Base-by-base conservation (phyloP, 805 yeast species). In the Candida stauntonica region DNA sequence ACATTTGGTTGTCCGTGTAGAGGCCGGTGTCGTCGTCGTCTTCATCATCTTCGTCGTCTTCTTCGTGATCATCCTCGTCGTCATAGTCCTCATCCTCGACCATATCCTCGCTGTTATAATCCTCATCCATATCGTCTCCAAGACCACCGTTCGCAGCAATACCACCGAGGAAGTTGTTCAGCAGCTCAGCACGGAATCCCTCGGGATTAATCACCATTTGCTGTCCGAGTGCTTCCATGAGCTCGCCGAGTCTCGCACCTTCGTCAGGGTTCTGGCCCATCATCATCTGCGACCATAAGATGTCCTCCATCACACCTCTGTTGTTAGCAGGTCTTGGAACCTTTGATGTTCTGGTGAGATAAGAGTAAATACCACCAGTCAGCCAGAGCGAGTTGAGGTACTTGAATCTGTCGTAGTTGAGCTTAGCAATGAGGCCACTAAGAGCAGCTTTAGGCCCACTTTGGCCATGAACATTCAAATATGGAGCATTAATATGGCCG, bases 401-500 rank as follows among this genome's bases (percentile, higher is more conserved):
- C 26, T 67, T 62, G 57, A 75, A 81, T 38, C 94, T 68, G 17
- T 62, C 64, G 14, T 61, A 45, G 50, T 72, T 73, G 41, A 84
- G 63, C 0, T 64, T 64, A 0, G 86, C 86, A 23, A 68, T 51
- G 38, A 70, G 75, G 32, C 79, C 83, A 14, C 76, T 73, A 12
- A 72, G 70, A 44, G 68, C 63, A 3, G 78, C 67, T 15, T 72
- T 72, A 8, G 67, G 64, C 23, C 83, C 83, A 3, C 81, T 72
- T 56, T 85, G 93, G 17, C 94, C 94, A 58, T 83, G 88, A 5
- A 68, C 66, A 38, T 86, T 82, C 54, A 85, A 61, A 53, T 82
- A 85, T 12, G 91, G 93, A 0, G 86, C 83, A 39, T 73, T 73
- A 45, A 74, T 66, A 7, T 64, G 62, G 17, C 56, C 60, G 27